Evolutionary conservation across 768 basidiomycete genomes (phyloP), one percentile per base, ranked within the genome.

Genomic region (Leccinellum luteum): DNA sequence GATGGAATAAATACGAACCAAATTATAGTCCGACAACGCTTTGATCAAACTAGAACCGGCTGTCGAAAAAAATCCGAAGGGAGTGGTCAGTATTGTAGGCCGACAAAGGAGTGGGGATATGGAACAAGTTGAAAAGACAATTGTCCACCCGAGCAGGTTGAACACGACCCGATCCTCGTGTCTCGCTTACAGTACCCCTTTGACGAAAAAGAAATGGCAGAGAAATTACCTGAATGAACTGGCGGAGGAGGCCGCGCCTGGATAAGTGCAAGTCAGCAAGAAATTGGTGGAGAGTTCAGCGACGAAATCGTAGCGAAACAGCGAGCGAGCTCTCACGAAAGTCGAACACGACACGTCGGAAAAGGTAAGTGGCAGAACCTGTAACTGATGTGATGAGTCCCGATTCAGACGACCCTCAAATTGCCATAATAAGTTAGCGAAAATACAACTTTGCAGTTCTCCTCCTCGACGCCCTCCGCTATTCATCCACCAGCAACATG

Each of bases 191-290:
- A 17, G 51, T 21, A 17, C 25, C 32, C 53, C 59, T 56, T 56
- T 48, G 53, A 54, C 4, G 47, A 25, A 49, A 57, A 30, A 45
- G 23, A 61, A 28, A 61, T 41, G 59, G 51, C 15, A 21, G 49
- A 62, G 53, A 56, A 70, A 77, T 59, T 60, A 85, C 85, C 81
- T 82, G 85, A 87, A 68, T 73, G 83, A 81, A 71, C 72, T 69
- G 65, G 78, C 83, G 84, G 84, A 86, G 84, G 85, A 84, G 83
- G 85, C 85, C 85, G 84, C 78, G 77, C 85, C 84, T 84, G 73
- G 68, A 52, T 57, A 52, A 38, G 57, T 62, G 57, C 54, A 58
- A 15, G 63, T 63, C 52, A 59, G 52, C 47, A 27, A 45, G 51
- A 52, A 51, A 52, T n/a, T n/a, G 41, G 50, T 48, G 41, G 35